phyloP scores from a whole-genome alignment of 139 green algal species.

The Coelastrella sp. region DNA sequence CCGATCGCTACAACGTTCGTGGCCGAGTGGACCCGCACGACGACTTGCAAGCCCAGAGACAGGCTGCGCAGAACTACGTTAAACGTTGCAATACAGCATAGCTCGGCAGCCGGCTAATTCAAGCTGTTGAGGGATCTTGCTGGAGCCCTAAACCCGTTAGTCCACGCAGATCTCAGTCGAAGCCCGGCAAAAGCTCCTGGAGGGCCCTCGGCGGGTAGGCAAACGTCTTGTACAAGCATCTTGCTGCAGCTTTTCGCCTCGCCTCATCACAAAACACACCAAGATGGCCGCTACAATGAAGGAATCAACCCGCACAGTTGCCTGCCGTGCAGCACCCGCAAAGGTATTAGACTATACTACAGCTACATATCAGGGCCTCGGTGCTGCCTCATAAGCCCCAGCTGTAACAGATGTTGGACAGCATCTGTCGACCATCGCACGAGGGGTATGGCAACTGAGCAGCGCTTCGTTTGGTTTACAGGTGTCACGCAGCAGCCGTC shows the following conservation, averaged over 20 bases:
- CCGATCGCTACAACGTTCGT: no score
- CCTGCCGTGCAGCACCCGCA: conserved; percentile 25
- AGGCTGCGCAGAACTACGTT: background rate
- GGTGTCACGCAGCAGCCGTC: conserved; percentile 37
- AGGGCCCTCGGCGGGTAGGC: background rate
- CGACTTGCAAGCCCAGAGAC: no score
- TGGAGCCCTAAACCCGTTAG: background rate
- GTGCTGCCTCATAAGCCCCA: no score
- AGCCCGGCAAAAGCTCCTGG: background rate
- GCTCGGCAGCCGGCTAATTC: no score
- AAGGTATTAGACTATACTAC: conserved; percentile 4
- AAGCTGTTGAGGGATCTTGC: background rate
- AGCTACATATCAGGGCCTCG: no score
- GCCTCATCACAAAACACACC: background rate
- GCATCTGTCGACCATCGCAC: background rate
- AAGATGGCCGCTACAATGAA: conserved; percentile 38
- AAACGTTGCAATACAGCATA: no score
- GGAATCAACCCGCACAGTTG: background rate
- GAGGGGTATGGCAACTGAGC: background rate
- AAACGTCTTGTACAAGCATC: background rate
- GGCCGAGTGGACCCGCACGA: no score
- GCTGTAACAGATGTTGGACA: no score
- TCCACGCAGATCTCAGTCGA: background rate
- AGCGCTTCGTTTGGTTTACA: conserved; percentile 9
- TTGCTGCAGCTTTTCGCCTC: background rate